phyloP scores from a whole-genome alignment of 768 basidiomycete species.

The Suillus cothurnatus region DNA sequence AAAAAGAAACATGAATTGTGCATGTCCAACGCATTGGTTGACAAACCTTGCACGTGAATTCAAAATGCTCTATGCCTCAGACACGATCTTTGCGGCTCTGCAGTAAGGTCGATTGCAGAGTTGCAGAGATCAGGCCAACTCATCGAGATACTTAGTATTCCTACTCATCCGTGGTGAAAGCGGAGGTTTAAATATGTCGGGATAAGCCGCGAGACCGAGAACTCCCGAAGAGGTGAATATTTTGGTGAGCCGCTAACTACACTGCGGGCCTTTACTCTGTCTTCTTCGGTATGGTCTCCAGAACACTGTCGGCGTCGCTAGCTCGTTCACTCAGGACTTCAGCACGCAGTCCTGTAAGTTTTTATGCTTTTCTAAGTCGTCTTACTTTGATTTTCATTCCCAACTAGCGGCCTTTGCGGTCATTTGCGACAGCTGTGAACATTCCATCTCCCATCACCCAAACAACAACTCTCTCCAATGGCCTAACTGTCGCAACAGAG shows the following conservation, averaged over 20 bases:
- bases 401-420: conserved; percentile 55
- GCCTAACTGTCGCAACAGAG: conserved; percentile 94
- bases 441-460: conserved; percentile 77
- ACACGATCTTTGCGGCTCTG: not conserved
- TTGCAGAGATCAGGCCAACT: not conserved
- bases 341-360: conserved; percentile 40
- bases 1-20: not conserved
- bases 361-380: not conserved
- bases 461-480: conserved; percentile 91
- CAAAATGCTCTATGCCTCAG: not conserved
- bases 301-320: conserved; percentile 46
- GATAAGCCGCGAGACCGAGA: conserved; percentile 31
- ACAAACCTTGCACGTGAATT: not conserved
- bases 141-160: not conserved
- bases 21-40: not conserved
- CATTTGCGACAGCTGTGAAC: conserved; percentile 75
- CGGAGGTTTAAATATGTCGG: conserved; percentile 29
- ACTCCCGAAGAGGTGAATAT: conserved; percentile 28
- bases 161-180: not conserved
- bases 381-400: conserved; percentile 8
- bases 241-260: conserved; percentile 14
- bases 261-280: conserved; percentile 13
- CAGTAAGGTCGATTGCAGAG: not conserved
- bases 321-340: conserved; percentile 42
- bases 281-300: conserved; percentile 45